These are phyloP conservation scores for Glycyrrhiza uralensis DNA, from an alignment of 306 rosid genomes.

Conservation along the genomic window DNA sequence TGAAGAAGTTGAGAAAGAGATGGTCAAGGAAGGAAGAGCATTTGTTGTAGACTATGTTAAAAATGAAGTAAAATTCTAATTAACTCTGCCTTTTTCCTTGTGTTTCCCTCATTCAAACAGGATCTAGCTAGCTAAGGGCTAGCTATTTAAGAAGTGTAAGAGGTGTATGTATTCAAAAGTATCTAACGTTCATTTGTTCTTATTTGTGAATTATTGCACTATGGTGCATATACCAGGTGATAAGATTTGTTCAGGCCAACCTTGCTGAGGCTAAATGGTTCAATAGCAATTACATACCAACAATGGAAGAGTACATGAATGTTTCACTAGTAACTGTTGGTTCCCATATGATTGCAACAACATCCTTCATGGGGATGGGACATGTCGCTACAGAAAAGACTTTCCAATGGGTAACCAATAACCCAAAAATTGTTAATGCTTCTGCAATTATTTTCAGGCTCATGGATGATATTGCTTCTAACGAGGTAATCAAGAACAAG, in stretches of 20 bases:
- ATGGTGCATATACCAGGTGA: not conserved
- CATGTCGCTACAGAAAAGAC: not conserved
- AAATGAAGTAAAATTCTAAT: not conserved
- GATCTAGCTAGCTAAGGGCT: not conserved
- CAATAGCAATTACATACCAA: not conserved
- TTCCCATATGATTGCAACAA: not conserved
- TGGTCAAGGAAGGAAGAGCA: conserved; percentile 16
- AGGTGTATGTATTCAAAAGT: not conserved
- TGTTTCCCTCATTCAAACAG: not conserved
- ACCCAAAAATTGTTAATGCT: conserved; percentile 1
- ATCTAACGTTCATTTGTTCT: not conserved
- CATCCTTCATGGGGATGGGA: conserved; percentile 1
- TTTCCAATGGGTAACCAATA: not conserved
- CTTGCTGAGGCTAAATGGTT: conserved; percentile 2
- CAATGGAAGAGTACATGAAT: not conserved
- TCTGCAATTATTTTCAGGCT: not conserved
- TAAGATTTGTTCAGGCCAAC: not conserved
- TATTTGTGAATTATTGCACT: not conserved
- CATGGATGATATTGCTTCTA: not conserved
- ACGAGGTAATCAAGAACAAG: not conserved
- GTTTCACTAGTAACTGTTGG: not conserved
- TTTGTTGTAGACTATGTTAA: not conserved
- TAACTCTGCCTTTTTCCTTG: not conserved
- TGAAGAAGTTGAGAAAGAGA: conserved; percentile 28
- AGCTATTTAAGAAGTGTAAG: too few species aligned